Base-by-base conservation (phyloP, 192 early-diverging fungal genomes). In the Backusella luteola region DNA sequence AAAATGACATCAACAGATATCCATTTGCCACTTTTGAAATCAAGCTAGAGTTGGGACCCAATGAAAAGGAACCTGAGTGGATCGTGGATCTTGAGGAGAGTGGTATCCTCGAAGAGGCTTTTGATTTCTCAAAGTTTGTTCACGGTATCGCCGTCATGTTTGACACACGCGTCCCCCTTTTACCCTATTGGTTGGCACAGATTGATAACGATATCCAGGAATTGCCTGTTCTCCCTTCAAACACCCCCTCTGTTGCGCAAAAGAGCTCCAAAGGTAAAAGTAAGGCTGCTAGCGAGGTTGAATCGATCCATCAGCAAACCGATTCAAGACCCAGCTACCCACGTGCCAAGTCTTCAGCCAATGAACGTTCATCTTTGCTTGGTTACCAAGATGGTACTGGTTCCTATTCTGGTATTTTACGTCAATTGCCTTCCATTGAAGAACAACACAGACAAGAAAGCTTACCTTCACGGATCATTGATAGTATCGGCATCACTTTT, bases 21-120 rank as follows among this genome's bases (percentile, higher is more conserved):
- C 97, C 97, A 34, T 98, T 96, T 79, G 96, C 97, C 36, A 87
- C 98, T 17, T 88, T 99, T 35, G 98, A 96, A 71, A 87, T 96
- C 75, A 96, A 96, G 85, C 77, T 96, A n/a, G 91, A 96, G 71
- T 87, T 91, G 34, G 84, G 89, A 23, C 79, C 85, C 32, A 90
- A 89, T 49, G 83, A 89, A 14, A 79, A 85, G 23, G 85, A 90
- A 21, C 95, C 95, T 3, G 79, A 84, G n/a, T 96, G 95, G 95
- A 91, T 95, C 29, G 81, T 87, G 19, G 92, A 95, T 68, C 84
- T 96, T 29, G 79, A 93, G 71, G 85, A 89, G 34, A 89, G 88
- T 71, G 88, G 92, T 71, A 80, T 94, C 77, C 88, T 95, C 21
- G 90, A 92, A 79, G 92, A 93, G 56, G 93, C 93, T 17, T 92